Conservation (phyloP, 768 basidiomycete genomes). For the Suillus weaverae region DNA sequence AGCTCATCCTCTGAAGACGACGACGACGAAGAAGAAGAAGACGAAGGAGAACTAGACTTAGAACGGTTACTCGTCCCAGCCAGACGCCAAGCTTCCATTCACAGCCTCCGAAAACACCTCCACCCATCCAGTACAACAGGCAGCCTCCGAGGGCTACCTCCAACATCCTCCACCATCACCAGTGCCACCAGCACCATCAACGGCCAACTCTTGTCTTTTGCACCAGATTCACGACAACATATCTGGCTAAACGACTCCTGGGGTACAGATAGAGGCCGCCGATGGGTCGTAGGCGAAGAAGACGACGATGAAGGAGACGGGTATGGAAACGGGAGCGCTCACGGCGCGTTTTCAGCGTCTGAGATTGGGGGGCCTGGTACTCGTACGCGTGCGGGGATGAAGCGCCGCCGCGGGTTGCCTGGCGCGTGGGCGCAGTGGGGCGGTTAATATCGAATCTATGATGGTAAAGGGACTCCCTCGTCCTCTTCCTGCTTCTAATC, state of each 20-base stretch:
- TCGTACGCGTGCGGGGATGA: constrained; percentile 20
- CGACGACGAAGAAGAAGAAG: constrained; percentile 44
- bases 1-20: constrained; percentile 27
- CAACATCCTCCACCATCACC: constrained; percentile 19
- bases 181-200: not conserved
- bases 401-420: constrained; percentile 34
- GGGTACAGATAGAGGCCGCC: constrained; percentile 19
- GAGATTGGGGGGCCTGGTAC: constrained; percentile 12
- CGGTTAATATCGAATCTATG: not conserved
- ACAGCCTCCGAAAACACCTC: constrained; percentile 67
- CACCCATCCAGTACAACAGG: constrained; percentile 21
- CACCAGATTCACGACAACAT: constrained; percentile 1
- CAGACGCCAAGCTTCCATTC: constrained; percentile 73
- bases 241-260: constrained; percentile 25
- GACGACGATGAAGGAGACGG: constrained; percentile 31
- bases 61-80: constrained; percentile 68
- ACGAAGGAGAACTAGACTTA: constrained; percentile 62
- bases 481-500: not conserved
- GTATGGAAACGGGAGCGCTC: constrained; percentile 12
- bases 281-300: constrained; percentile 30
- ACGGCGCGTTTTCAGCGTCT: constrained; percentile 22
- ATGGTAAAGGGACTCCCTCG: not conserved
- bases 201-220: constrained; percentile 20
- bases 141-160: constrained; percentile 15
- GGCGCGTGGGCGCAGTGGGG: constrained; percentile 35